Evolutionary conservation across 371 early-diverging fungal species (phyloP).

Genomic region (Gilbertella persicaria): DNA sequence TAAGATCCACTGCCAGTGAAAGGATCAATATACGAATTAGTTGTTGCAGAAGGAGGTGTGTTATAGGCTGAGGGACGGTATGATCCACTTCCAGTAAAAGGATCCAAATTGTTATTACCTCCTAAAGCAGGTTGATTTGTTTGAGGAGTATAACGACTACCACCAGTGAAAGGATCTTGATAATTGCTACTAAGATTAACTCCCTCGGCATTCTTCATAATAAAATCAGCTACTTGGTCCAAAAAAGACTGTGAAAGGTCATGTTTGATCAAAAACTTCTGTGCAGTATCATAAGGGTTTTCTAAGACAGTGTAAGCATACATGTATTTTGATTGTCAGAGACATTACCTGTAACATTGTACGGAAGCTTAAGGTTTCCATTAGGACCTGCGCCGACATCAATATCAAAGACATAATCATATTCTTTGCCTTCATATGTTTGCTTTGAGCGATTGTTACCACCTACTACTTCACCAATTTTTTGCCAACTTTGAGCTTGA

Average conservation of each 20-base stretch:
- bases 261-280: slow-evolving; percentile 81
- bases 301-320: slow-evolving; percentile 48
- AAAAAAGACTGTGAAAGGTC: slow-evolving; percentile 80
- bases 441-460: slow-evolving; percentile 79
- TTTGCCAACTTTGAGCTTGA: slow-evolving; percentile 73
- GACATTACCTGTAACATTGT: slow-evolving; percentile 72
- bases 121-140: slow-evolving; percentile 9
- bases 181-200: slow-evolving; percentile 54
- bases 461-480: slow-evolving; percentile 95
- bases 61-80: slow-evolving; percentile 18
- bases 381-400: slow-evolving; percentile 83
- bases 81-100: slow-evolving; percentile 51
- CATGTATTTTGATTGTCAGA: background rate
- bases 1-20: slow-evolving; percentile 34
- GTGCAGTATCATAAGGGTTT: slow-evolving; percentile 93
- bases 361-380: slow-evolving; percentile 89
- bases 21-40: slow-evolving; percentile 30
- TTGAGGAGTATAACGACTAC: slow-evolving; percentile 49
- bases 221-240: slow-evolving; percentile 95
- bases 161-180: slow-evolving; percentile 75
- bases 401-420: slow-evolving; percentile 98
- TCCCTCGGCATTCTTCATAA: slow-evolving; percentile 80
- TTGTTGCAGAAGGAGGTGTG: background rate
- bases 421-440: slow-evolving; percentile 84
- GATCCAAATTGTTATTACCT: slow-evolving; percentile 30